Base-by-base conservation (phyloP, 1,139 yeast genomes). In the Kazachstania sp. region DNA sequence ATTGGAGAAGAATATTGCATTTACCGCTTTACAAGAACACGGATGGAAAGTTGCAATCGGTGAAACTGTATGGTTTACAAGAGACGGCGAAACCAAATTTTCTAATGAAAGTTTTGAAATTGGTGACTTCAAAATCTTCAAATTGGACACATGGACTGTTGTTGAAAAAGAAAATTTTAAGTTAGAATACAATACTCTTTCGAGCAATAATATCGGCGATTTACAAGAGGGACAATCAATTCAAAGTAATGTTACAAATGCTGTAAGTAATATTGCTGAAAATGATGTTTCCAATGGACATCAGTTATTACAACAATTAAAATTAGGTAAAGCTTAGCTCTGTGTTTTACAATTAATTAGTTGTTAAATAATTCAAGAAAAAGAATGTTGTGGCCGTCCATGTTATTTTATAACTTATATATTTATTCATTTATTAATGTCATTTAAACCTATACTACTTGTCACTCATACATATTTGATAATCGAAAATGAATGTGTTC, bases 121-220 rank as follows among this genome's bases (percentile, higher is more conserved):
- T 34, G 73, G 72, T 19, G 73, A 71, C 49, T 71, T 62, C 54
- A 67, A 66, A 50, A 61, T 71, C 16, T 72, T 72, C 52, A 71
- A 69, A 52, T 65, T 71, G 36, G 66, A 62, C 43, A 70, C 65
- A 44, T 72, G 76, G 76, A 60, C 66, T 18, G 67, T 64, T 9
- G 56, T 60, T n/a, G 68, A 64, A 45, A 64, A 64, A 45, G 49
- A 58, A 9, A 64, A 64, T 44, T 65, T 63, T 51, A 64, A 60
- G 48, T 49, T 65, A 39, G 67, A 64, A 44, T 63, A 51, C 35
- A 31, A 50, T 3, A 48, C 46, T 32, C 44, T 51, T 38, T 41
- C 43, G 31, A 45, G 32, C 26, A 34, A 41, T 20, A 46, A 43
- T 12, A 5, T 30, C 4, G 31, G 15, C 4, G 29, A 38, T 26